phyloP scores from a whole-genome alignment of 2,329 filamentous ascomycete species.

The Fusarium lateritium region DNA sequence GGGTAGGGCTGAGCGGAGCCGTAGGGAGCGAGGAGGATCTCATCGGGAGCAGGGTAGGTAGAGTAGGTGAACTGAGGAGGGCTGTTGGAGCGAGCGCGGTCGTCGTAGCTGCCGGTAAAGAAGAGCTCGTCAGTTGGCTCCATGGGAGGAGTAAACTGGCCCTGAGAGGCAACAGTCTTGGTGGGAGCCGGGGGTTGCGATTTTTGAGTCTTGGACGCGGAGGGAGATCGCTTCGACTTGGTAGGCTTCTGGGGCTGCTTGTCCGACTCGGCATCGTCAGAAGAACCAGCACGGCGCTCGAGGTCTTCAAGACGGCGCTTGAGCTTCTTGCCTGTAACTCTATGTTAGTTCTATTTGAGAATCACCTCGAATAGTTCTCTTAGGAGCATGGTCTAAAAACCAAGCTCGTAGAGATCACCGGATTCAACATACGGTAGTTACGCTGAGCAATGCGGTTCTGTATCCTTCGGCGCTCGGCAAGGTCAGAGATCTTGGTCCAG shows the following conservation, averaged over 20 bases:
- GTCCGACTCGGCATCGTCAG: constrained; percentile 61
- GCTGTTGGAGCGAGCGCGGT: constrained; percentile 78
- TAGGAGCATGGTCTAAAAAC: not conserved
- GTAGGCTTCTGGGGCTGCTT: constrained; percentile 49
- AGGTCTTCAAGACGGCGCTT: constrained; percentile 91
- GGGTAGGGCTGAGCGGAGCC: constrained; percentile 67
- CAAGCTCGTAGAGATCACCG: constrained; percentile 7
- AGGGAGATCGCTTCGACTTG: constrained; percentile 53
- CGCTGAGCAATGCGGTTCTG: constrained; percentile 98
- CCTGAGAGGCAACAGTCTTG: constrained; percentile 61
- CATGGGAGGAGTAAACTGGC: constrained; percentile 75
- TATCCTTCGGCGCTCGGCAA: constrained; percentile 92
- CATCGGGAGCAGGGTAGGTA: constrained; percentile 76
- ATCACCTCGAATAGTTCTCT: not conserved
- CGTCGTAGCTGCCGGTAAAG: constrained; percentile 73
- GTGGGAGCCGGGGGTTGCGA: constrained; percentile 48
- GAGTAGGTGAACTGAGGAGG: constrained; percentile 79
- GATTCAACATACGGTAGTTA: constrained; percentile 84
- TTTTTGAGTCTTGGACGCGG: constrained; percentile 51
- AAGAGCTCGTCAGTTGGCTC: constrained; percentile 75
- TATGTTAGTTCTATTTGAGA: constrained; percentile 30
- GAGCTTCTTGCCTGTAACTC: constrained; percentile 83
- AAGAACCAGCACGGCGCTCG: constrained; percentile 79
- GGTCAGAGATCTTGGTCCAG: constrained; percentile 99
- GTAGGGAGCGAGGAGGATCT: constrained; percentile 73